Base-by-base conservation (phyloP, 2,329 filamentous ascomycete genomes). In the Aspergillus terreus region DNA sequence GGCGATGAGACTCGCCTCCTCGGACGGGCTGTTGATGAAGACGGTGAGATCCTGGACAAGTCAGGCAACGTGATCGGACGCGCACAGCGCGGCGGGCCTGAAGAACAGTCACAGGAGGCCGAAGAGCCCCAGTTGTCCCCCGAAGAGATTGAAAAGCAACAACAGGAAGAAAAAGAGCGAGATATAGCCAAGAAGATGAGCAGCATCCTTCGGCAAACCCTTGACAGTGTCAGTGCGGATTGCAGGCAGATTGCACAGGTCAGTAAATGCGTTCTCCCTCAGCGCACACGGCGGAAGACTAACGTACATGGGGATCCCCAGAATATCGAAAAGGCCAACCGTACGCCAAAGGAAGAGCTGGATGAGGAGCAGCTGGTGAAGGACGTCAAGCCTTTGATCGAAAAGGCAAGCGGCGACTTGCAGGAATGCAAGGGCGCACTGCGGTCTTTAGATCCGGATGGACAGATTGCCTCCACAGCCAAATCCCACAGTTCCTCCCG, bases 351-450 rank as follows among this genome's bases (percentile, higher is more conserved):
- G 71, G 89, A 95, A 4, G 90, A 96, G 61, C 85, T 92, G 17
- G 90, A 96, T 65, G 92, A 96, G 69, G 90, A 96, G 65, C 82
- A 88, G 61, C 83, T 96, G 5, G 91, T 96, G 64, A 84, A 88
- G 68, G 82, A 91, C 52, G 90, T 96, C 63, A 89, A 87, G 71
- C 92, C 92, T 1, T 80, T 96, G 11, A 89, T 96, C 64, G 91
- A 96, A 70, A 88, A 96, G 70, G 91, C 85, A 44, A 82, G 84
- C 49, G 84, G 84, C 59, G 91, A 95, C 65, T 80, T 96, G 14
- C 85, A 86, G 61, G 92, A 96, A 71, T 86, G 87, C 71, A 94
- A 96, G 66, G 90, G 91, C 47, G 80, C 86, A 7, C 90, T 96
- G 62, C 90, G 91, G 32, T 90, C 88, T 6, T 83, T 96, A 46